Conservation (phyloP, 2,329 filamentous ascomycete species). For the Colletotrichum tofieldiae region DNA sequence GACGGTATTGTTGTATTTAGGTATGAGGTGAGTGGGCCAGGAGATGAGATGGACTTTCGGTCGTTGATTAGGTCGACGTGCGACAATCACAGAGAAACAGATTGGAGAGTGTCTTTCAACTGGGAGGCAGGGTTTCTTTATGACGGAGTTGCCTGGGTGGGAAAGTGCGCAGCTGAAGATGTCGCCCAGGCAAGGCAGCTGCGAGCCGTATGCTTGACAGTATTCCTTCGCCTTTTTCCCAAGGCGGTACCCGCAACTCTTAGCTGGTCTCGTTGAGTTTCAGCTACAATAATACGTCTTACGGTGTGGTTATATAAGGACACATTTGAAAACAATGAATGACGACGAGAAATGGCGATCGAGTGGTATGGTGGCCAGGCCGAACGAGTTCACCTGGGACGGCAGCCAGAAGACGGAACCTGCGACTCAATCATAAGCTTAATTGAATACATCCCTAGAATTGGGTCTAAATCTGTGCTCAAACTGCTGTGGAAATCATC, state of each 20-base stretch:
- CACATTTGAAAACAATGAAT: neutral
- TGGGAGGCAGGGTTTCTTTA: neutral
- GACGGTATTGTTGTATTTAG: neutral
- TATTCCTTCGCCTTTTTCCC: neutral
- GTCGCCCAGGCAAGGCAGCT: neutral
- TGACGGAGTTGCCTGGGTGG: neutral
- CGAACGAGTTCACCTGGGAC: too few relatives aligned
- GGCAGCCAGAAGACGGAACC: too few relatives aligned
- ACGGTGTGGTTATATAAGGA: neutral
- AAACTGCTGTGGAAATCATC: too few relatives aligned
- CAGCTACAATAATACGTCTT: neutral
- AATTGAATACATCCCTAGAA: too few relatives aligned
- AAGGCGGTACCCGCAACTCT: neutral
- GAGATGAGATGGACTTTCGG: neutral
- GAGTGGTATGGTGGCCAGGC: too few relatives aligned
- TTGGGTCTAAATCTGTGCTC: too few relatives aligned
- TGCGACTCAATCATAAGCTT: too few relatives aligned
- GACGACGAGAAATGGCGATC: too few relatives aligned
- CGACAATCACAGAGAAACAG: too few relatives aligned
- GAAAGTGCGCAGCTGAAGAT: neutral
- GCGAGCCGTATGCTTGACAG: too few relatives aligned
- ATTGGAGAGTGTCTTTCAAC: neutral
- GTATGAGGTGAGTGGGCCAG: too few relatives aligned
- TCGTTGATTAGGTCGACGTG: too few relatives aligned
- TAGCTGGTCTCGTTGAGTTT: neutral